Evolutionary conservation across 2,329 filamentous ascomycete species (phyloP), one percentile per base, ranked within the genome.

Genomic region (Macrophomina tecta): DNA sequence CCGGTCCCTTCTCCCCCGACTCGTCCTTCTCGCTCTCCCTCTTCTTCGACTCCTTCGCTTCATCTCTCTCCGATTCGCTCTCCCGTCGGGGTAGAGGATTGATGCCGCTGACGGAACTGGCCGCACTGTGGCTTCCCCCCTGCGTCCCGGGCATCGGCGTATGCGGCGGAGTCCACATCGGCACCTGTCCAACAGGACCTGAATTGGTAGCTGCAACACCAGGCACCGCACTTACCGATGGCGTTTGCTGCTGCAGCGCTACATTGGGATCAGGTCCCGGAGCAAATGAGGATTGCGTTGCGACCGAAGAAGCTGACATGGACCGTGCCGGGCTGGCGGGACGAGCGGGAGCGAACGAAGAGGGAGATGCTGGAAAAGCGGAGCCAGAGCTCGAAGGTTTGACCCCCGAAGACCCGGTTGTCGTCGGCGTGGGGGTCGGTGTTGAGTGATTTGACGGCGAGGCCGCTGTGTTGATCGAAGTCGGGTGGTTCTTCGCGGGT

Each of bases 91-190:
- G 52, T 14, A 69, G 69, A 40, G 86, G 71, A 28, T 74, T 83
- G 66, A 84, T 87, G 32, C 81, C 81, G 70, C 81, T 84, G 34
- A 83, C 78, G n/a, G 82, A 82, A 70, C 82, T 85, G 52, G 83
- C 82, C 5, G 86, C 84, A 72, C 86, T 87, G 45, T 62, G 58
- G 5, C 42, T 62, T 23, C 58, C 58, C 5, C 58, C 58, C 68
- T 75, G 78, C 67, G 86, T 67, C n/a, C 65, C 65, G 1, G 65
- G 65, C 65, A 67, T 81, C 5, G 94, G 94, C 3, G 94, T 98
- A 77, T 97, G 91, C 0, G 94, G 95, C 2, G 95, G 94, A 7
- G 94, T 97, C 45, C 91, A 92, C 73, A 97, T 87, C 0, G 93
- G 91, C 51, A 96, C 81, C 9, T 62, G 68, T 4, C 79, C 79